phyloP scores from a whole-genome alignment of 176 grass and related monocot species.

The Cenchrus americanus region DNA sequence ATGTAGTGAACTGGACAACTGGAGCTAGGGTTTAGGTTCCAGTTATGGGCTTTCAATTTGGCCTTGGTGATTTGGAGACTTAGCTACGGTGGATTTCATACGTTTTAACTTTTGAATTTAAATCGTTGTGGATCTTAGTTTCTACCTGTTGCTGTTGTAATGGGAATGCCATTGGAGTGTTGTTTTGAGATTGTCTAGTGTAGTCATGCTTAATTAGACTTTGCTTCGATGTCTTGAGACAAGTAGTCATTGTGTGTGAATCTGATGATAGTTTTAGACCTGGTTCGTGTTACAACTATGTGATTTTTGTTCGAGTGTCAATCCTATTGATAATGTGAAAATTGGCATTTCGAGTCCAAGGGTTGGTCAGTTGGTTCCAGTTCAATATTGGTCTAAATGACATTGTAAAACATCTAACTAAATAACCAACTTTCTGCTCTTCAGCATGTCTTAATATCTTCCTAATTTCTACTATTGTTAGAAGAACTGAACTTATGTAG shows the following conservation, averaged over 20 bases:
- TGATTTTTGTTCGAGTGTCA: neutral
- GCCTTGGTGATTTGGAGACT: slow-evolving; percentile 3
- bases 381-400: slow-evolving; percentile 10
- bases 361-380: neutral
- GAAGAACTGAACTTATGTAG: slow-evolving; percentile 18
- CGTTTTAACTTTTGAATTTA: neutral
- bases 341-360: slow-evolving; percentile 12
- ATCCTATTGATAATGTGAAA: neutral
- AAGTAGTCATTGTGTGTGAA: neutral
- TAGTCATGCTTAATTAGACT: neutral
- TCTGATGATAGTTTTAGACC: neutral
- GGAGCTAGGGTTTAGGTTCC: slow-evolving; percentile 36
- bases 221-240: neutral
- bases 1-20: neutral
- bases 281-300: slow-evolving; percentile 10
- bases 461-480: neutral
- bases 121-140: neutral
- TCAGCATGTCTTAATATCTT: neutral
- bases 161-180: neutral
- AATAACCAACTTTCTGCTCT: slow-evolving; percentile 3
- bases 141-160: neutral
- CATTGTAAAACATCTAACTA: neutral
- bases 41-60: slow-evolving; percentile 1
- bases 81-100: neutral
- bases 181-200: neutral